Evolutionary conservation across 1,139 yeast species (phyloP).

Genomic region (Spencermartinsiella ligniputridi): DNA sequence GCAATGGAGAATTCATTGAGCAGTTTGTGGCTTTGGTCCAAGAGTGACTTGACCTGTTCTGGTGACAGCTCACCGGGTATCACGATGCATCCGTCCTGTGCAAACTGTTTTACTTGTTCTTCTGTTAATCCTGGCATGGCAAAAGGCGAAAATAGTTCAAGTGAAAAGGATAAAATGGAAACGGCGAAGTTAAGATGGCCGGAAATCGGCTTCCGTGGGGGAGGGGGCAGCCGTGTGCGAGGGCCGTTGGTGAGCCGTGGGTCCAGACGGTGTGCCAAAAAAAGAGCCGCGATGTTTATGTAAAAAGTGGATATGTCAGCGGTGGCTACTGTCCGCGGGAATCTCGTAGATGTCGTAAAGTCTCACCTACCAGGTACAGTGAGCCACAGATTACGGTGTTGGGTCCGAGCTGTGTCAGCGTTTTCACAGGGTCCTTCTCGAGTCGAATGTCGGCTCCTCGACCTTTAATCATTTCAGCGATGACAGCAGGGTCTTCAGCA

Average conservation of each 20-base stretch:
- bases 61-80: constrained; percentile 49
- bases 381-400: constrained; percentile 68
- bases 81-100: constrained; percentile 59
- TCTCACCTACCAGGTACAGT: constrained; percentile 68
- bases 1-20: constrained; percentile 48
- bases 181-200: not conserved
- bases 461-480: constrained; percentile 29
- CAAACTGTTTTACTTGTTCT: constrained; percentile 37
- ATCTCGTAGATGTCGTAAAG: constrained; percentile 39
- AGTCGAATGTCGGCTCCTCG: constrained; percentile 13
- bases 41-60: constrained; percentile 40
- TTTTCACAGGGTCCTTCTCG: not conserved
- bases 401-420: constrained; percentile 1
- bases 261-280: too few species aligned
- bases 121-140: constrained; percentile 26
- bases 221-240: not conserved
- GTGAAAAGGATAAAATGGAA: not conserved
- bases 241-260: not conserved
- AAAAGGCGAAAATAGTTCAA: too few species aligned
- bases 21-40: constrained; percentile 43
- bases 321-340: too few species aligned
- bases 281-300: too few species aligned
- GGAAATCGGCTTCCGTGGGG: not conserved
- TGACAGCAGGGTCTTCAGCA: constrained; percentile 41
- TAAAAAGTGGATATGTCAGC: too few species aligned